phyloP scores from a whole-genome alignment of 2,329 filamentous ascomycete species.

The Xylaria hypoxylon region DNA sequence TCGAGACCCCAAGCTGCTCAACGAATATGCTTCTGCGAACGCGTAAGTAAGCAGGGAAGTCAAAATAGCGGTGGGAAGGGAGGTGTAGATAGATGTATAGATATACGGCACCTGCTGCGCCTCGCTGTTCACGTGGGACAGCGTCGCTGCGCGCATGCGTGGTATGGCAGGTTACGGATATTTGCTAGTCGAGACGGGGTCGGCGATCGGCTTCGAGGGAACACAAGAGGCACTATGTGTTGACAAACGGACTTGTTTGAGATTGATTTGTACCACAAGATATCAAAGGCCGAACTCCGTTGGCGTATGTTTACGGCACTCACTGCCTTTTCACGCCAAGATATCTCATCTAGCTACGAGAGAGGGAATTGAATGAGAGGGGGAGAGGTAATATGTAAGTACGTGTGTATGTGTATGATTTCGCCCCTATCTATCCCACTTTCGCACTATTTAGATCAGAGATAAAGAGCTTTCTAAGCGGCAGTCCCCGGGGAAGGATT shows the following conservation, averaged over 20 bases:
- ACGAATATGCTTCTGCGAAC: not conserved
- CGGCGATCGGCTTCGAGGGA: conserved; percentile 19
- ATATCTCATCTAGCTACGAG: not conserved
- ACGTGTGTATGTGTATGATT: not conserved
- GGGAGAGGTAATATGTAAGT: not conserved
- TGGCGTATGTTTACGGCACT: conserved; percentile 1
- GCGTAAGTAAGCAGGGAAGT: not conserved
- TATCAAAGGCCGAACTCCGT: conserved; percentile 20
- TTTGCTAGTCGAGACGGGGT: conserved; percentile 17
- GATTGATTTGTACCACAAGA: conserved; percentile 33
- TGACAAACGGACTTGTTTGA: conserved; percentile 20
- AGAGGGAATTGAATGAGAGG: not conserved
- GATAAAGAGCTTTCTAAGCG: not conserved
- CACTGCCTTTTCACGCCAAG: not conserved
- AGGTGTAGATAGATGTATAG: not conserved
- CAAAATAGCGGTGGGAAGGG: no score
- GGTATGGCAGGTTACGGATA: conserved; percentile 11
- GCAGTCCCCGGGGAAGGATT: not conserved
- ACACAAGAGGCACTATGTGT: conserved; percentile 21
- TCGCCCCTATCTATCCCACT: not conserved
- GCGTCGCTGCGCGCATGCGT: conserved; percentile 18
- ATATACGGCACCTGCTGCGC: conserved; percentile 1
- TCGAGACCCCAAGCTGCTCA: not conserved
- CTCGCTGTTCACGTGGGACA: conserved; percentile 31
- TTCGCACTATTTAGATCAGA: not conserved